Percentiles rank a stretch among this genome's conserved stretches.
Conservation (phyloP, 73 alveolate species). For the Uronychia setigera region DNA sequence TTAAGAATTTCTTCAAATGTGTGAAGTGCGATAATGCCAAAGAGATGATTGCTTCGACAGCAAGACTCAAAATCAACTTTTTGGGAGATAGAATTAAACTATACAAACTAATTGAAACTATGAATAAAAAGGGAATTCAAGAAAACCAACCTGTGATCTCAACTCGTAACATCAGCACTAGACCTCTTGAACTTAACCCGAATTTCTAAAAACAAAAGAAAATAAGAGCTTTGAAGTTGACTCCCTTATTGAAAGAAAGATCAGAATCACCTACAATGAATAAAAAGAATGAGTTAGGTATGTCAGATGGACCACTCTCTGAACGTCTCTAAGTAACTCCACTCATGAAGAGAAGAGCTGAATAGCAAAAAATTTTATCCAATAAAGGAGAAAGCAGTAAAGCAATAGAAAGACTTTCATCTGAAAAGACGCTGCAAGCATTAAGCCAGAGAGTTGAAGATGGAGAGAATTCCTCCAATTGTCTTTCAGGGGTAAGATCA, state of each 20-base stretch:
- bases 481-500: too few species aligned
- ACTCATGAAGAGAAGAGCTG: neutral
- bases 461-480: neutral
- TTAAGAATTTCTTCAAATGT: neutral
- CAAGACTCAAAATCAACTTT: neutral
- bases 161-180: neutral
- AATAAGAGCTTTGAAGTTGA: too few species aligned
- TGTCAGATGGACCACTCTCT: too few species aligned
- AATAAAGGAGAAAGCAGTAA: neutral
- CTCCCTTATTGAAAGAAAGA: too few species aligned
- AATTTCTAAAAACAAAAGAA: too few species aligned
- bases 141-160: neutral
- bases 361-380: neutral
- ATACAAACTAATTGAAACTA: neutral
- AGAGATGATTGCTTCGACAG: neutral
- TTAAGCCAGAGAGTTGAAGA: neutral
- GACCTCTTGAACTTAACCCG: neutral
- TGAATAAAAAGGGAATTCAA: neutral
- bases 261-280: too few species aligned
- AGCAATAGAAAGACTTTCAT: neutral
- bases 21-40: neutral
- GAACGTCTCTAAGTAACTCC: neutral
- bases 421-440: neutral
- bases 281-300: too few species aligned
- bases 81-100: neutral